Evolutionary conservation across 768 basidiomycete genomes (phyloP).

Genomic region (Leccinum aurantiacum): DNA sequence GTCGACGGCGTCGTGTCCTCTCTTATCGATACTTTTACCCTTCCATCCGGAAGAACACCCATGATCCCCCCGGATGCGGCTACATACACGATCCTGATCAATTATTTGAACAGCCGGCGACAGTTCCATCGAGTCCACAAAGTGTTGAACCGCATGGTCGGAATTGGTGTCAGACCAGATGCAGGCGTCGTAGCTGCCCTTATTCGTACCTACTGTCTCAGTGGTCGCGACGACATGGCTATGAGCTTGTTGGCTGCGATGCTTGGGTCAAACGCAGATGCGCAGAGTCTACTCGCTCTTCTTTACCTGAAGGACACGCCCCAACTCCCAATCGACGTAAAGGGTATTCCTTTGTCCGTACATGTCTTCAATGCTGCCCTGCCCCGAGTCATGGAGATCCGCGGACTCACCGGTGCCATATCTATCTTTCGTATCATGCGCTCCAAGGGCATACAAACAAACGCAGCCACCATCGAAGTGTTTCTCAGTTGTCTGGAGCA

Average conservation of each 20-base stretch:
- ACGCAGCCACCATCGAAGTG: conserved; percentile 54
- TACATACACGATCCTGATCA: conserved; percentile 66
- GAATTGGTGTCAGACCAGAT: conserved; percentile 45
- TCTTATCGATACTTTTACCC: background rate
- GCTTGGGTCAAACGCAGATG: conserved; percentile 36
- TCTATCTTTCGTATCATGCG: conserved; percentile 57
- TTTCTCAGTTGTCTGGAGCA: conserved; percentile 53
- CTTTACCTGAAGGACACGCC: conserved; percentile 20
- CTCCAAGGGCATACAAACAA: conserved; percentile 46
- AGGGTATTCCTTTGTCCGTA: conserved; percentile 35
- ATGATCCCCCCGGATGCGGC: conserved; percentile 47
- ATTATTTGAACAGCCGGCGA: conserved; percentile 45
- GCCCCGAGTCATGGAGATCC: conserved; percentile 44
- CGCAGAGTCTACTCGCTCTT: conserved; percentile 21
- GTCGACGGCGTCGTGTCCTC: conserved; percentile 29
- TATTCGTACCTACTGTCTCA: conserved; percentile 53
- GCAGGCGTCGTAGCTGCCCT: conserved; percentile 50
- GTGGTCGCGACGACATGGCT: conserved; percentile 48
- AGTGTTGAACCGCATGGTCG: conserved; percentile 49
- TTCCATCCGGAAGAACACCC: conserved; percentile 6
- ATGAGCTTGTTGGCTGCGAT: conserved; percentile 49
- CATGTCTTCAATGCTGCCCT: conserved; percentile 65
- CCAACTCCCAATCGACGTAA: conserved; percentile 29
- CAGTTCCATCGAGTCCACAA: conserved; percentile 47
- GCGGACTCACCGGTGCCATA: conserved; percentile 50